Evolutionary conservation across 202 grass and related monocot genomes (phyloP).

Genomic region (Thinopyrum obtusiflorum): DNA sequence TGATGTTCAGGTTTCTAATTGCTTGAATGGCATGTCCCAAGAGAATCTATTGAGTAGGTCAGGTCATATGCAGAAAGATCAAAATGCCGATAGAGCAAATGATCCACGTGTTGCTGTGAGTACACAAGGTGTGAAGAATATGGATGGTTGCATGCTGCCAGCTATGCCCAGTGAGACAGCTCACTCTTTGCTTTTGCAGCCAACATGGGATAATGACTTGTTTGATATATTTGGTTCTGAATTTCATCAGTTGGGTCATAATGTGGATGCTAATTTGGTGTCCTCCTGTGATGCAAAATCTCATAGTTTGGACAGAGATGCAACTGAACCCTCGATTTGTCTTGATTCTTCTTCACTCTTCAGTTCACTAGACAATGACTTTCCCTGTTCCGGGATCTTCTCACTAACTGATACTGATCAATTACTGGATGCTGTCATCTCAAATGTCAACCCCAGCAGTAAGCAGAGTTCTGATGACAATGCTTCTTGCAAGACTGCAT

Average conservation of each 20-base stretch:
- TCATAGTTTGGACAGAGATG: constrained; percentile 45
- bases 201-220: constrained; percentile 49
- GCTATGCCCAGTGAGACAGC: constrained; percentile 14
- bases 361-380: constrained; percentile 55
- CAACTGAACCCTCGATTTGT: constrained; percentile 35
- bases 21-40: constrained; percentile 35
- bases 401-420: constrained; percentile 70
- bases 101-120: constrained; percentile 29
- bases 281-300: constrained; percentile 35
- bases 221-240: constrained; percentile 59
- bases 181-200: constrained; percentile 42
- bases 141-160: constrained; percentile 19
- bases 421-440: constrained; percentile 88
- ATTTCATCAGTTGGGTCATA: constrained; percentile 44
- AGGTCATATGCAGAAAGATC: constrained; percentile 14
- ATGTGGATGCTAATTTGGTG: constrained; percentile 39
- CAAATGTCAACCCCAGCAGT: constrained; percentile 60
- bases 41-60: constrained; percentile 34
- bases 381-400: constrained; percentile 59
- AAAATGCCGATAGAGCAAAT: constrained; percentile 34
- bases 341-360: constrained; percentile 35
- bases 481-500: constrained; percentile 62
- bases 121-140: constrained; percentile 21
- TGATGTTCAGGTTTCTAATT: constrained; percentile 36
- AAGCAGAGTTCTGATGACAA: constrained; percentile 62